Conservation (phyloP, 805 yeast species). For the Spathaspora hagerdaliae region DNA sequence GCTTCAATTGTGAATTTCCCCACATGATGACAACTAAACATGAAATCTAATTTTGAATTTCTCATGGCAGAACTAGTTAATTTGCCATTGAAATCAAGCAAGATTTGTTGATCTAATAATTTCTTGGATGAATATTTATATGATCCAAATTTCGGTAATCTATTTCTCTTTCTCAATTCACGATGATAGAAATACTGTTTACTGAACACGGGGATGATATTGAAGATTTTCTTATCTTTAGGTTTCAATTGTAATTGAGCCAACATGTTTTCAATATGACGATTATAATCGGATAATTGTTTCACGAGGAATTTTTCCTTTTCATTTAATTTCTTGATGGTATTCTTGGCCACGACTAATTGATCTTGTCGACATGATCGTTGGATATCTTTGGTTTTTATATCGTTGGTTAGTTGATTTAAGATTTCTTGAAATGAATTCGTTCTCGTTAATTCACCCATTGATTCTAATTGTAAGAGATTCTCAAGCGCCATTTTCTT, state of each 20-base stretch:
- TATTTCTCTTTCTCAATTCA: slow-evolving; percentile 60
- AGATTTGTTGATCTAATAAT: slow-evolving; percentile 66
- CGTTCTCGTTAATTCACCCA: slow-evolving; percentile 59
- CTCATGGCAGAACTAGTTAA: slow-evolving; percentile 35
- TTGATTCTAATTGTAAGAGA: slow-evolving; percentile 67
- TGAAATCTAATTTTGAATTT: slow-evolving; percentile 65
- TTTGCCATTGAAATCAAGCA: slow-evolving; percentile 57
- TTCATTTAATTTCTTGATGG: slow-evolving; percentile 40
- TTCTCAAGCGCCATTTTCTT: slow-evolving; percentile 73
- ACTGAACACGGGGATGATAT: slow-evolving; percentile 53
- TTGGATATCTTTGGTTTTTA: slow-evolving; percentile 46
- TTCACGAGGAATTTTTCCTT: slow-evolving; percentile 43
- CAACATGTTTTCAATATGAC: slow-evolving; percentile 43
- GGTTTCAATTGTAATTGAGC: slow-evolving; percentile 42
- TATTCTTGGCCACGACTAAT: slow-evolving; percentile 35
- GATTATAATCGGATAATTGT: slow-evolving; percentile 44
- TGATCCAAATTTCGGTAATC: slow-evolving; percentile 72
- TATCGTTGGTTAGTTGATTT: slow-evolving; percentile 81
- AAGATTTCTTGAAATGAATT: slow-evolving; percentile 75
- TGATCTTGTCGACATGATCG: slow-evolving; percentile 40
- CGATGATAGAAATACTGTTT: slow-evolving; percentile 75
- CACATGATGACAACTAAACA: slow-evolving; percentile 69
- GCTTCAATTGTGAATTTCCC: slow-evolving; percentile 75
- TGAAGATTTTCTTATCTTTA: slow-evolving; percentile 43
- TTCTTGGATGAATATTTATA: slow-evolving; percentile 73